These are phyloP conservation scores for Wickerhamomyces strasburgensis DNA, from an alignment of 805 yeast genomes.

Conservation along the genomic window DNA sequence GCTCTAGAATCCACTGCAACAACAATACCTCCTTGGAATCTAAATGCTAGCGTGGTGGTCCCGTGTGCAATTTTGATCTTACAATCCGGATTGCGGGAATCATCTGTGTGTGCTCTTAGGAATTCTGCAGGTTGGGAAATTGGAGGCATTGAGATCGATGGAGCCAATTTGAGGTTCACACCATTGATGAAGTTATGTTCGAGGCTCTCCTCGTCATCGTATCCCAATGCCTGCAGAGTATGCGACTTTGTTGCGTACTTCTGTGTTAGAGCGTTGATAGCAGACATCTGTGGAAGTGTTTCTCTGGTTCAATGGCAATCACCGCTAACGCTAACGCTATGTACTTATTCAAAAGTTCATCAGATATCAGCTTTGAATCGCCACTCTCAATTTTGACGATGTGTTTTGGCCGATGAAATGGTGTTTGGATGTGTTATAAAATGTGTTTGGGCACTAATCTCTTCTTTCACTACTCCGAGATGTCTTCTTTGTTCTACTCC, in stretches of 20 bases:
- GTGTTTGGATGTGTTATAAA: no score
- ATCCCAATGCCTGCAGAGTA: constrained; percentile 14
- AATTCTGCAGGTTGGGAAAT: constrained; percentile 87
- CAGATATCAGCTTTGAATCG: not conserved
- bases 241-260: constrained; percentile 19
- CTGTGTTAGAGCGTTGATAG: no score
- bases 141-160: constrained; percentile 71
- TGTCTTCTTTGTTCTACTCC: no score
- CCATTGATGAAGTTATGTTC: constrained; percentile 32
- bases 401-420: no score
- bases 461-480: no score
- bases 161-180: constrained; percentile 36
- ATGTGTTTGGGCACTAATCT: no score
- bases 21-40: constrained; percentile 91
- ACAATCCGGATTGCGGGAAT: constrained; percentile 86
- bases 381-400: not conserved
- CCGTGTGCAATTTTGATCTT: constrained; percentile 97
- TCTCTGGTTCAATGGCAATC: constrained; percentile 16
- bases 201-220: constrained; percentile 28
- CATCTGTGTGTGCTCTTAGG: constrained; percentile 97
- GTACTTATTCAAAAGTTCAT: no score
- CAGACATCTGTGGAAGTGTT: no score
- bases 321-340: not conserved
- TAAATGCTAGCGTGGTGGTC: constrained; percentile 95
- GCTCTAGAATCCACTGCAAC: constrained; percentile 99